Conservation (phyloP, 1,139 yeast genomes). For the Magnusiomyces tetraspermus region DNA sequence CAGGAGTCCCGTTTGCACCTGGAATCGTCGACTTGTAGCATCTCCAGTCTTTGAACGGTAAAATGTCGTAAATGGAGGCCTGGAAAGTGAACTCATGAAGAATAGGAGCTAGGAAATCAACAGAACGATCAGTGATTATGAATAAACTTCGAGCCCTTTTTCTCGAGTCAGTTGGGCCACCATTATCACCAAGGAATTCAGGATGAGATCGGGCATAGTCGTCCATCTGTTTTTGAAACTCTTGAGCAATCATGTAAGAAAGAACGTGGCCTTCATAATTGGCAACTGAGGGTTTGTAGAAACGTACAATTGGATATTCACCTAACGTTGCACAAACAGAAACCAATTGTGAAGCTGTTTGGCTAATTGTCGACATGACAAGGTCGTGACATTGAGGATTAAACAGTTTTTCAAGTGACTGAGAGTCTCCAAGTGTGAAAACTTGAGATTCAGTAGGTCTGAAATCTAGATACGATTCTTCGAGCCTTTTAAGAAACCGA, state of each 20-base stretch:
- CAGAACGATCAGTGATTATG: constrained; percentile 68
- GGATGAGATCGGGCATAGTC: constrained; percentile 62
- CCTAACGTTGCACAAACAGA: constrained; percentile 70
- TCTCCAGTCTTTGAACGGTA: constrained; percentile 39
- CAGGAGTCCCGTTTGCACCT: constrained; percentile 48
- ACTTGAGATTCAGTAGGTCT: constrained; percentile 42
- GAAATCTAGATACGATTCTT: constrained; percentile 33
- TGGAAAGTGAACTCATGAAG: constrained; percentile 91
- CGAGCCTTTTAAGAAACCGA: constrained; percentile 21
- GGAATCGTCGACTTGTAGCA: constrained; percentile 38
- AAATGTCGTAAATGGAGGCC: constrained; percentile 78
- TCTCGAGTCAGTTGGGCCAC: constrained; percentile 15
- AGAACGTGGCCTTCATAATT: constrained; percentile 50
- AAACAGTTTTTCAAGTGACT: constrained; percentile 66
- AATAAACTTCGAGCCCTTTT: constrained; percentile 62
- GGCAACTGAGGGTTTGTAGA: constrained; percentile 35
- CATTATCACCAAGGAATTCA: constrained; percentile 21
- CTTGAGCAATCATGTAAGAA: constrained; percentile 64
- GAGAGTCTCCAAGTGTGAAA: constrained; percentile 36
- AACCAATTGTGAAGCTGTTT: constrained; percentile 54
- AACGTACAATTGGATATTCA: constrained; percentile 81
- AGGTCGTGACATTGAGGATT: constrained; percentile 56
- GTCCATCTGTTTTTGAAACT: constrained; percentile 63
- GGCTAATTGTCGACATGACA: constrained; percentile 48
- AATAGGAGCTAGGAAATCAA: constrained; percentile 77